phyloP scores from a whole-genome alignment of 331 rosid species.

The Malus hybrid region DNA sequence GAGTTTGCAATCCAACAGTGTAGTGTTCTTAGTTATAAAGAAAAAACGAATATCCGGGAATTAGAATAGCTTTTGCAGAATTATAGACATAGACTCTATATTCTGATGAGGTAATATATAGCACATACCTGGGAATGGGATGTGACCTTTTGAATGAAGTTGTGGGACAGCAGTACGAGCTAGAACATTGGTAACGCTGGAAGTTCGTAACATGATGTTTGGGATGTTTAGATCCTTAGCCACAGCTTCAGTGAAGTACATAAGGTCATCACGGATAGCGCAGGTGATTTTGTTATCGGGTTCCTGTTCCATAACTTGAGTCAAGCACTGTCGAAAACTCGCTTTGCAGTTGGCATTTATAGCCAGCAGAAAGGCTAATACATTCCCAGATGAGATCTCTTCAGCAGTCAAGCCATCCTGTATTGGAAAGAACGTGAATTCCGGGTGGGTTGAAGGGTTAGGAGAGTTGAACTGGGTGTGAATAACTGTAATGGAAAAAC shows the following conservation, averaged over 20 bases:
- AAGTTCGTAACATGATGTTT: conserved; percentile 2
- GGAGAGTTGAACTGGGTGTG: too few species aligned
- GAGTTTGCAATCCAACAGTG: background rate
- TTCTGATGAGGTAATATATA: too few species aligned
- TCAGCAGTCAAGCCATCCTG: background rate
- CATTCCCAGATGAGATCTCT: background rate
- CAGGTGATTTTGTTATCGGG: background rate
- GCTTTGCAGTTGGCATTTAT: background rate
- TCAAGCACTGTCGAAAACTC: background rate
- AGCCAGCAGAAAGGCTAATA: background rate
- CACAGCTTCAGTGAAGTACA: conserved; percentile 4
- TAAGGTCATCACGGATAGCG: conserved; percentile 1
- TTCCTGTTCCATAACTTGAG: background rate
- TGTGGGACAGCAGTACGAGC: background rate
- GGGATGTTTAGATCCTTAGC: conserved; percentile 6
- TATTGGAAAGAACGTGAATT: too few species aligned
- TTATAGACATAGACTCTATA: too few species aligned
- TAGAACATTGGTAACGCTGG: background rate
- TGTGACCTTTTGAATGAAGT: background rate
- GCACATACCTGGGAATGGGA: conserved; percentile 9
- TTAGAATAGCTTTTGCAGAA: background rate
- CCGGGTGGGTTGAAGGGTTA: too few species aligned
- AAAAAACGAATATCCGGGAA: background rate
- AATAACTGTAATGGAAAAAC: too few species aligned
- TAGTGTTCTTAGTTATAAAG: background rate